These are phyloP conservation scores for Pistacia integerrima DNA, from an alignment of 345 rosid species.

Conservation along the genomic window DNA sequence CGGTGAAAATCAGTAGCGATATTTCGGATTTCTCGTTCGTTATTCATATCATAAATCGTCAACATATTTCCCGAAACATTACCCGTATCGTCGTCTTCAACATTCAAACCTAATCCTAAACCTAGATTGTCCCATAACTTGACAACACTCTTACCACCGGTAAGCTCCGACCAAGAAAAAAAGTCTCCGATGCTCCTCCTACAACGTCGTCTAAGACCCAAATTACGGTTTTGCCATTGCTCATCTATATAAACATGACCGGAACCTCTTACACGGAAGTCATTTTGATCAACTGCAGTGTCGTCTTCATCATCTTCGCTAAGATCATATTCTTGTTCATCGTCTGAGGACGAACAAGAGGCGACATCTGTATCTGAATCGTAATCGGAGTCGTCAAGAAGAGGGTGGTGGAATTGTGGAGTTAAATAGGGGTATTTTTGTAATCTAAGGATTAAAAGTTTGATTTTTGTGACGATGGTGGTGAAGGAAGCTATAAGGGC, in stretches of 20 bases:
- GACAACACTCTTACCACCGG: slow-evolving; percentile 54
- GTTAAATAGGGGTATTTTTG: slow-evolving; percentile 26
- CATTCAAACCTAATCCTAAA: slow-evolving; percentile 36
- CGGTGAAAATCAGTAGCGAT: slow-evolving; percentile 23
- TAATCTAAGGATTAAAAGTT: slow-evolving; percentile 40
- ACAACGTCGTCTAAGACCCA: slow-evolving; percentile 35
- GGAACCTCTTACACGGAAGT: slow-evolving; percentile 49
- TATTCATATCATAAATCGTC: slow-evolving; percentile 17
- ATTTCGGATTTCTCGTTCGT: slow-evolving; percentile 7
- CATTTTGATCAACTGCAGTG: slow-evolving; percentile 21
- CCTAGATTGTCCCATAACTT: slow-evolving; percentile 62
- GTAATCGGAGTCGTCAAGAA: slow-evolving; percentile 26
- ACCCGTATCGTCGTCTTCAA: slow-evolving; percentile 9
- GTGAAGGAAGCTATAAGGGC: slow-evolving; percentile 66
- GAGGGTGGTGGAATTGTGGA: slow-evolving; percentile 10
- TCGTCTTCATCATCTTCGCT: slow-evolving; percentile 15
- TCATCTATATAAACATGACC: slow-evolving; percentile 18
- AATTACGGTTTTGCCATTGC: slow-evolving; percentile 24
- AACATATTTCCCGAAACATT: background rate
- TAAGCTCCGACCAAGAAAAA: slow-evolving; percentile 41
- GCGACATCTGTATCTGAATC: slow-evolving; percentile 42
- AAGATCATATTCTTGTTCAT: slow-evolving; percentile 30
- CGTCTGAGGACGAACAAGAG: slow-evolving; percentile 34
- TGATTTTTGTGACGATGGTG: slow-evolving; percentile 45
- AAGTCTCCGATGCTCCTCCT: slow-evolving; percentile 53